A percentile compares a stretch with the other conserved stretches of the same genome.
phyloP scores from a whole-genome alignment of 768 basidiomycete genomes.

The Boletus subparvulus region DNA sequence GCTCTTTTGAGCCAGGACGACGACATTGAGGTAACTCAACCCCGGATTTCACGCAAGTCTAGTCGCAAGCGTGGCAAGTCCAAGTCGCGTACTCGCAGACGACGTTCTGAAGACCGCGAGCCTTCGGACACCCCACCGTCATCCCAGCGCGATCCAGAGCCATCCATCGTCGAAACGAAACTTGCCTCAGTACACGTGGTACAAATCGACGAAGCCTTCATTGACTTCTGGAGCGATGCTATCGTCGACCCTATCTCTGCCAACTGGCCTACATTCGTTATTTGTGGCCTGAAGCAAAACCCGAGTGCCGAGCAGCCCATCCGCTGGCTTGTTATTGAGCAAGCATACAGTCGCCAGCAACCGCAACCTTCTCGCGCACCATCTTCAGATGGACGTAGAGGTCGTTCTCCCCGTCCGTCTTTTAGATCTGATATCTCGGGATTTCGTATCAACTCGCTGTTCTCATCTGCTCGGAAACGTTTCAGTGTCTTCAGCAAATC shows the following conservation, averaged over 20 bases:
- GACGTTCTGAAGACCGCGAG: conserved; percentile 21
- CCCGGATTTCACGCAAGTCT: conserved; percentile 35
- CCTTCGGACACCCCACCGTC: conserved; percentile 10
- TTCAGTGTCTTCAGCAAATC: conserved; percentile 57
- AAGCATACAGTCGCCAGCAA: conserved; percentile 45
- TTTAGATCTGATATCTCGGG: conserved; percentile 43
- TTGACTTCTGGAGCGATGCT: conserved; percentile 81
- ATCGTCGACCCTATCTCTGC: conserved; percentile 65
- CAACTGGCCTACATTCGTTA: conserved; percentile 66
- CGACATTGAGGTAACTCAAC: conserved; percentile 57
- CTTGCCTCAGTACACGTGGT: conserved; percentile 42
- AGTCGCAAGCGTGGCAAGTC: conserved; percentile 35
- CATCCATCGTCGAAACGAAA: conserved; percentile 33
- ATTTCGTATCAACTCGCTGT: conserved; percentile 39
- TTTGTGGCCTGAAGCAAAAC: conserved; percentile 61
- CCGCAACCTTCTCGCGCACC: conserved; percentile 31
- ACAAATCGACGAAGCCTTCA: conserved; percentile 77
- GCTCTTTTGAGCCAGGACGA: conserved; percentile 62
- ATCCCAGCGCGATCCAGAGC: conserved; percentile 20
- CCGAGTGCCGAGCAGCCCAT: conserved; percentile 31
- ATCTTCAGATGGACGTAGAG: conserved; percentile 25
- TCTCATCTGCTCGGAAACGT: conserved; percentile 55
- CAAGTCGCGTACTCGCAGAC: conserved; percentile 28
- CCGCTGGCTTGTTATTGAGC: conserved; percentile 71
- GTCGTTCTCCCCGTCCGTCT: conserved; percentile 45